phyloP scores from a whole-genome alignment of 768 basidiomycete species.

The Xerocomus potaroensis region DNA sequence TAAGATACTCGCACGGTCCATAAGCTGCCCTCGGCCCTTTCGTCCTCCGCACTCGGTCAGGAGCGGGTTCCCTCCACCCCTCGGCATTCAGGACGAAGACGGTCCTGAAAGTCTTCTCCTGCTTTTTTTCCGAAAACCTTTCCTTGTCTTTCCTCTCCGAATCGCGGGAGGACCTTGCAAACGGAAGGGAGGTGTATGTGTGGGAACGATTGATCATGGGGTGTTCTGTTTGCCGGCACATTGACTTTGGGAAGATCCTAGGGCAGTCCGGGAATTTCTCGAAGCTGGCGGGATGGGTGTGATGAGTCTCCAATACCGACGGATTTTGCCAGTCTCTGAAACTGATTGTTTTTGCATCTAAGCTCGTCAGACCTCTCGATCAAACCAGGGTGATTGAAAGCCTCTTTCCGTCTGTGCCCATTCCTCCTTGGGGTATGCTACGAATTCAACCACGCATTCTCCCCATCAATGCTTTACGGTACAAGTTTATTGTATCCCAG shows the following conservation, averaged over 20 bases:
- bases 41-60: conserved; percentile 29
- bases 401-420: conserved; percentile 78
- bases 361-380: conserved; percentile 95
- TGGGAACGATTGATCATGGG: conserved; percentile 89
- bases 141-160: conserved; percentile 81
- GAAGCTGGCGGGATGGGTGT: conserved; percentile 87
- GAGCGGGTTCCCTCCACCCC: conserved; percentile 56
- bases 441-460: conserved; percentile 94
- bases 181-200: conserved; percentile 71
- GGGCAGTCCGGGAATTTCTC: conserved; percentile 82
- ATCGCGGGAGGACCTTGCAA: conserved; percentile 43
- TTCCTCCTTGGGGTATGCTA: conserved; percentile 96
- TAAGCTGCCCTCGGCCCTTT: conserved; percentile 47
- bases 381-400: conserved; percentile 83
- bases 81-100: conserved; percentile 46
- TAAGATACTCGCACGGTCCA: conserved; percentile 59
- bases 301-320: too few species aligned
- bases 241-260: conserved; percentile 97
- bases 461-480: too few species aligned
- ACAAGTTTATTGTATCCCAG: too few species aligned
- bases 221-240: conserved; percentile 79
- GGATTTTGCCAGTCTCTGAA: too few species aligned
- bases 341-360: too few species aligned
- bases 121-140: conserved; percentile 84
- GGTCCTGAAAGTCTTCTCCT: conserved; percentile 75